Percentiles rank a stretch among this genome's conserved stretches.
Evolutionary conservation across 768 basidiomycete species (phyloP).

Genomic region (Neoboletus magnificus): DNA sequence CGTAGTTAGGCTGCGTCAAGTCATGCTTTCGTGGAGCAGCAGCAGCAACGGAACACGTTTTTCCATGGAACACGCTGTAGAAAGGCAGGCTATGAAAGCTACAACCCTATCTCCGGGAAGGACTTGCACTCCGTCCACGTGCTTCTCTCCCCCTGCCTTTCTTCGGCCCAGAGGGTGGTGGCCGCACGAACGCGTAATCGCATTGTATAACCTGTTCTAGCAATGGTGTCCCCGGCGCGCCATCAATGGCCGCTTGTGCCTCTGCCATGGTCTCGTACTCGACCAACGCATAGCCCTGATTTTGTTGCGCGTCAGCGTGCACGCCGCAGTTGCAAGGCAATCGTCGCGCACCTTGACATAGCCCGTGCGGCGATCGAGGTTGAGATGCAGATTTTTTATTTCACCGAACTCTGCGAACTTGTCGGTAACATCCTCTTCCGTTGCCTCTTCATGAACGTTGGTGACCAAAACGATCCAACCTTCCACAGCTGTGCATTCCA

Average conservation of each 20-base stretch:
- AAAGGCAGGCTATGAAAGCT: background rate
- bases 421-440: conserved; percentile 95
- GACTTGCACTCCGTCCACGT: conserved; percentile 76
- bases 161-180: conserved; percentile 77
- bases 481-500: conserved; percentile 72
- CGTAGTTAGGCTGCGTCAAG: conserved; percentile 5
- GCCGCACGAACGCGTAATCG: conserved; percentile 90
- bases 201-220: conserved; percentile 86
- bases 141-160: conserved; percentile 65
- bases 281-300: conserved; percentile 93
- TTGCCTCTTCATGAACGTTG: conserved; percentile 96
- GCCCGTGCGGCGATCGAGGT: conserved; percentile 94
- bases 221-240: conserved; percentile 76
- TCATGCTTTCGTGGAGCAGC: background rate
- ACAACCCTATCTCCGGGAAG: conserved; percentile 49
- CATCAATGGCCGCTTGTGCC: conserved; percentile 91
- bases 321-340: background rate
- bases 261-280: conserved; percentile 96
- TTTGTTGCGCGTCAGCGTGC: background rate
- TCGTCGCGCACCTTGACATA: conserved; percentile 82
- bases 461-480: conserved; percentile 98
- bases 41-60: conserved; percentile 1
- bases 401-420: conserved; percentile 96
- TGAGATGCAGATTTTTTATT: conserved; percentile 96
- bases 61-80: background rate